phyloP scores from a whole-genome alignment of 495 filamentous ascomycete species.

The Thermothielavioides terrestris region DNA sequence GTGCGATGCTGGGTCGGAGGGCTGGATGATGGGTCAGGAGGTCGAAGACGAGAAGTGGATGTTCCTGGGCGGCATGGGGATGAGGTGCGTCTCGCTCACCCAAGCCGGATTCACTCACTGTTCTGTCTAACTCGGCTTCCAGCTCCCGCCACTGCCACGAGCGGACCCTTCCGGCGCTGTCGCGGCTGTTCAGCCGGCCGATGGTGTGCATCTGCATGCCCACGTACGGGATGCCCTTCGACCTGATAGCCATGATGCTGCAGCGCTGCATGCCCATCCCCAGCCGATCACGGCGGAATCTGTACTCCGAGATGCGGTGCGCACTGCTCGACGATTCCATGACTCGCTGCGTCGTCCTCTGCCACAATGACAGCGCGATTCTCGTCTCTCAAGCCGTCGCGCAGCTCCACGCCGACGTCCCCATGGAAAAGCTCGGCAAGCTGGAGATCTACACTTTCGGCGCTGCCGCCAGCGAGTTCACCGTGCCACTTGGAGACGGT shows the following conservation, averaged over 20 bases:
- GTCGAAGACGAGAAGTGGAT: conserved; percentile 29
- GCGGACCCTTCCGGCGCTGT: conserved; percentile 21
- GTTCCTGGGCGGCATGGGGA: conserved; percentile 27
- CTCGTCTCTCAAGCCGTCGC: conserved; percentile 27
- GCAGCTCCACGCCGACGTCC: conserved; percentile 32
- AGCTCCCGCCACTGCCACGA: conserved; percentile 19
- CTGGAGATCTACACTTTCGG: conserved; percentile 40
- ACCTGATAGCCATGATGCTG: conserved; percentile 23
- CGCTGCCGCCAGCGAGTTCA: conserved; percentile 31
- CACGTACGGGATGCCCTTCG: conserved; percentile 26
- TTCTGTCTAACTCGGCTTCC: background rate
- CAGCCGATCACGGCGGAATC: conserved; percentile 15
- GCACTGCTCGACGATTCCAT: conserved; percentile 29
- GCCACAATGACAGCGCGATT: conserved; percentile 27
- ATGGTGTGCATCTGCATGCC: conserved; percentile 27
- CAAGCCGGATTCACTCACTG: no score
- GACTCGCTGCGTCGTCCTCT: conserved; percentile 29
- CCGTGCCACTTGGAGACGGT: conserved; percentile 26
- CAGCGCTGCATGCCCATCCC: conserved; percentile 25
- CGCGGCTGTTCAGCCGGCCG: conserved; percentile 27
- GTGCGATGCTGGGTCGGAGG: conserved; percentile 9
- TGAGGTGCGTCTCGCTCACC: conserved; percentile 19
- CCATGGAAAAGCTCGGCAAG: conserved; percentile 26
- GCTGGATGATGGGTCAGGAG: conserved; percentile 22
- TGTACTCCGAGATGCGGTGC: conserved; percentile 26